Evolutionary conservation across 768 basidiomycete genomes (phyloP), one percentile per base, ranked within the genome.

Genomic region (Russula sp.): DNA sequence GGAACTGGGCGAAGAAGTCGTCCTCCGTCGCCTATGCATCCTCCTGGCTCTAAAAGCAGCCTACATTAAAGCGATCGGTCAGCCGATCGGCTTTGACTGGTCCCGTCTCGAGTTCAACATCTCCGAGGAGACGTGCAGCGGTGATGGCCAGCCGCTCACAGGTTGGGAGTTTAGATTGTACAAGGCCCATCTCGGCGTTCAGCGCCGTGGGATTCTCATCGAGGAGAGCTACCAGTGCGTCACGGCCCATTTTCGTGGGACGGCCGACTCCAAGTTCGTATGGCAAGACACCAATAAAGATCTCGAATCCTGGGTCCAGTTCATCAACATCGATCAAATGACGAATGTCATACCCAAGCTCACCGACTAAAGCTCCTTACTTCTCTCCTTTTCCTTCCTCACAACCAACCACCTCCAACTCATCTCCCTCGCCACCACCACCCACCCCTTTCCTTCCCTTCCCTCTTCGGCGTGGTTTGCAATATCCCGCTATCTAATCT

Each of bases 151-250:
- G 50, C 81, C 83, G 1, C 78, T 93, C 0, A 78, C 80, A 22
- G 92, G 92, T 0, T 94, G 92, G 92, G 92, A 94, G 73, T 92
- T 94, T 75, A 83, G 92, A 9, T 77, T 93, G 48, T 94, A 89
- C 81, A 82, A 81, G 62, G 83, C 88, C 16, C 83, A 84, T 59
- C 80, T 92, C 18, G 89, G 87, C 18, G 86, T 91, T 3, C 83
- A 83, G 14, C 80, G 86, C 9, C 75, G 78, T 38, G 81, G 81
- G 16, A 69, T 79, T 30, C 76, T 89, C 48, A 77, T 84, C 48
- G 80, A 85, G 66, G 88, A 92, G 73, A 75, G 79, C 51, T 92
- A 92, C 70, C 86, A 89, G 71, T 92, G 90, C 72, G 88, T 85
- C 5, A 83, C 82, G 52, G 90, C 89, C 2, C 90, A 89, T 74